Conservation (phyloP, 495 filamentous ascomycete genomes). For the Penicillium subrubescens region DNA sequence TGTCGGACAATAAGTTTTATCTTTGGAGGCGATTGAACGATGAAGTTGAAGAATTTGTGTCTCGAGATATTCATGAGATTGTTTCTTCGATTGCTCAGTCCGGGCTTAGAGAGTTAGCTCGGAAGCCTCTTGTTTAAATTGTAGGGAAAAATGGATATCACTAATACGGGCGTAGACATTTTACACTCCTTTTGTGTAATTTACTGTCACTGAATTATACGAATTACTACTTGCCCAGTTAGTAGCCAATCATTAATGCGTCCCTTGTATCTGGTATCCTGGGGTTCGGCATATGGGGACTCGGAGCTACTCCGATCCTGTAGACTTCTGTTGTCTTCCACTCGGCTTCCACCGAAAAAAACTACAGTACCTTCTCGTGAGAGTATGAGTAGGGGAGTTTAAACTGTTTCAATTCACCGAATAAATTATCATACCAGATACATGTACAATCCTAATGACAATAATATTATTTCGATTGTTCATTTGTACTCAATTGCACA, state of each 20-base stretch:
- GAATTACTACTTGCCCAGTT: too few relatives aligned
- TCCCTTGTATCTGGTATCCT: background rate
- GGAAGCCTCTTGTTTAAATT: background rate
- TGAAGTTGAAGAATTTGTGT: background rate
- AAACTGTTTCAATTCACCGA: background rate
- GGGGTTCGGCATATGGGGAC: constrained; percentile 4
- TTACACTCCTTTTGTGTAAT: background rate
- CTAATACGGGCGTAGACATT: background rate
- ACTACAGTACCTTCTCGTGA: background rate
- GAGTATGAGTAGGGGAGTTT: background rate
- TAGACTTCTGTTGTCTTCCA: background rate
- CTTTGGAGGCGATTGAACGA: constrained; percentile 2
- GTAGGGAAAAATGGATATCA: background rate
- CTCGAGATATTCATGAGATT: background rate
- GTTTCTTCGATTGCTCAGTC: background rate
- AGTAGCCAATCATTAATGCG: too few relatives aligned
- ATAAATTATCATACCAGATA: background rate
- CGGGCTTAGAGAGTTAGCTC: background rate
- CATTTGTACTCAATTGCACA: background rate
- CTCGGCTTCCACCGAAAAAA: background rate
- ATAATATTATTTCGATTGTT: background rate
- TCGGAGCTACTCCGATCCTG: constrained; percentile 15
- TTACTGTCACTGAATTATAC: too few relatives aligned
- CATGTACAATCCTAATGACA: background rate
- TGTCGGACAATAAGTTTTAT: constrained; percentile 5